These are phyloP conservation scores for Aspergillus sclerotialis DNA, from an alignment of 2,329 filamentous ascomycete genomes.

Conservation along the genomic window DNA sequence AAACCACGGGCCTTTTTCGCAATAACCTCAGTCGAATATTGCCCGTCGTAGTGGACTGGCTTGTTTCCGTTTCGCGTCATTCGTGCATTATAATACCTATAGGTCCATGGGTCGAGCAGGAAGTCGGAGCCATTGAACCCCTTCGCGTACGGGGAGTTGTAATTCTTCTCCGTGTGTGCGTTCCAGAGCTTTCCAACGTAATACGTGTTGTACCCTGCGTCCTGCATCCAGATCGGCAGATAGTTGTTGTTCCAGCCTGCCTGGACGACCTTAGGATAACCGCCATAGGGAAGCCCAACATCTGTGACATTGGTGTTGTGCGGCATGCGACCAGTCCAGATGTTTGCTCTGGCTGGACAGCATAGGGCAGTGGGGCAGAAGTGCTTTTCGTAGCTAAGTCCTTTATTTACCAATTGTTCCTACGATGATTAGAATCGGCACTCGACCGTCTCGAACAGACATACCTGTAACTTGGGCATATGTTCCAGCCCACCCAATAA, in stretches of 20 bases:
- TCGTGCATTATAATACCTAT: constrained; percentile 57
- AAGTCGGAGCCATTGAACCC: constrained; percentile 57
- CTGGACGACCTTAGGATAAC: constrained; percentile 59
- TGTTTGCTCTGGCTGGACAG: constrained; percentile 57
- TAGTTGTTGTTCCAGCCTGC: constrained; percentile 62
- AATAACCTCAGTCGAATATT: constrained; percentile 54
- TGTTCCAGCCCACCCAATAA: constrained; percentile 34
- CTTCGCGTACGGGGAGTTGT: constrained; percentile 49
- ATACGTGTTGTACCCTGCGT: constrained; percentile 62
- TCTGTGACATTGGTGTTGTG: constrained; percentile 64
- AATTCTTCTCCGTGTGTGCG: constrained; percentile 54
- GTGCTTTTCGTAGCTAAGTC: constrained; percentile 53
- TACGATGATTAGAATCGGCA: constrained; percentile 22
- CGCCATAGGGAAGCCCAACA: constrained; percentile 25
- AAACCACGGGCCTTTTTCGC: constrained; percentile 51
- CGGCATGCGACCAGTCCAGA: constrained; percentile 57
- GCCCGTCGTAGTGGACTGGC: constrained; percentile 47
- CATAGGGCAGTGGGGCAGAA: constrained; percentile 57
- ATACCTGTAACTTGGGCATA: constrained; percentile 41
- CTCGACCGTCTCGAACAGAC: neutral
- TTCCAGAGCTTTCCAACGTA: constrained; percentile 68
- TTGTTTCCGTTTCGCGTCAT: constrained; percentile 52
- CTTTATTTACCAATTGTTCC: constrained; percentile 49
- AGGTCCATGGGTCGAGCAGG: constrained; percentile 60
- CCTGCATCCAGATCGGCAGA: constrained; percentile 64